Evolutionary conservation across 805 yeast species (phyloP).

Genomic region (Teunomyces pallodes): DNA sequence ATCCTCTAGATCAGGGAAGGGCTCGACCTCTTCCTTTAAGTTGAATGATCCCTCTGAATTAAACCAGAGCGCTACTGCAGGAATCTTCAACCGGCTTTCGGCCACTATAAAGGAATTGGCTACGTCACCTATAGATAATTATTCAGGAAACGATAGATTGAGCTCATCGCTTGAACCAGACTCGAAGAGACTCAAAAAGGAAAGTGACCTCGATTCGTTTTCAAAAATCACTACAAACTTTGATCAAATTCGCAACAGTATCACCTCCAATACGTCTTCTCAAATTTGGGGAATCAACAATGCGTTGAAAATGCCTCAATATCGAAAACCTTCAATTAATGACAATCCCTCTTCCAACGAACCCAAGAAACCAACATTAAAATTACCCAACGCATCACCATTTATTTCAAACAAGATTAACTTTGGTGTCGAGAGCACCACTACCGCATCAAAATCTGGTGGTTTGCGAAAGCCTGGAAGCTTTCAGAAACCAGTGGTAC

Average conservation of each 20-base stretch:
- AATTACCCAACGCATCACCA: conserved; percentile 23
- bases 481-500: conserved; percentile 28
- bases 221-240: conserved; percentile 12
- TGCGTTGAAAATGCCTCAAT: conserved; percentile 24
- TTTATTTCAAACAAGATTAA: conserved; percentile 28
- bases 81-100: conserved; percentile 1
- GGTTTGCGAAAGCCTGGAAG: conserved; percentile 33
- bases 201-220: conserved; percentile 10
- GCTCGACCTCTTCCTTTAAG: not conserved
- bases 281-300: conserved; percentile 10
- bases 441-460: conserved; percentile 3
- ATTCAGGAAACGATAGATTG: conserved; percentile 4
- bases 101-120: conserved; percentile 3
- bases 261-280: conserved; percentile 5
- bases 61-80: conserved; percentile 2
- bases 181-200: conserved; percentile 7
- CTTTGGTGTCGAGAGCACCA: conserved; percentile 8
- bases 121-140: conserved; percentile 3
- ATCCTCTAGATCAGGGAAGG: not conserved
- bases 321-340: conserved; percentile 16
- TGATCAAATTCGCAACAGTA: conserved; percentile 13
- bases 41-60: not conserved
- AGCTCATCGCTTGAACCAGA: not conserved
- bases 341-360: not conserved
- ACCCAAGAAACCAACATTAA: conserved; percentile 15